Evolutionary conservation across 2,329 filamentous ascomycete species (phyloP).

Genomic region (Colletotrichum sidae): DNA sequence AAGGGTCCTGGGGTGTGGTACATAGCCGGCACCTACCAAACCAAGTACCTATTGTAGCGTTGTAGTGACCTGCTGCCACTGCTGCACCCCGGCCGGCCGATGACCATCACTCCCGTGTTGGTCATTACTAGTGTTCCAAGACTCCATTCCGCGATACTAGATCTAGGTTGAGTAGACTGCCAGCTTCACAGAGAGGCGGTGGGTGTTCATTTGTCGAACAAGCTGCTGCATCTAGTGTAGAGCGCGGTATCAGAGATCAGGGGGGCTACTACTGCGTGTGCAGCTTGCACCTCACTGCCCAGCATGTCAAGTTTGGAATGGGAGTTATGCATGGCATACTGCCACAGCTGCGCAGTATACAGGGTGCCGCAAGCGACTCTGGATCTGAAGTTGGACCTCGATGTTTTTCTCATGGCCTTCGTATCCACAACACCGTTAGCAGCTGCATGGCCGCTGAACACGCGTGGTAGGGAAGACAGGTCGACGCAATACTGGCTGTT

Average conservation of each 20-base stretch:
- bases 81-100: slow-evolving; percentile 32
- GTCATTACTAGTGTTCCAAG: slow-evolving; percentile 30
- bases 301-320: background rate
- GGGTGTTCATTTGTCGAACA: slow-evolving; percentile 9
- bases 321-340: background rate
- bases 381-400: too few species aligned
- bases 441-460: too few species aligned
- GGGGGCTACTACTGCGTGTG: too few species aligned
- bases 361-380: background rate
- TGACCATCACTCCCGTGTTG: slow-evolving; percentile 35
- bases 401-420: too few species aligned
- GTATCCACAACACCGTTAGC: too few species aligned
- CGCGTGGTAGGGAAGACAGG: too few species aligned
- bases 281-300: background rate
- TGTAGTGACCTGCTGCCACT: too few species aligned
- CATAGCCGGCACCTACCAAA: slow-evolving; percentile 19
- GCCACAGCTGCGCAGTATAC: background rate
- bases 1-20: slow-evolving; percentile 32
- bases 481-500: too few species aligned
- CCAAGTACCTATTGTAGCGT: too few species aligned
- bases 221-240: slow-evolving; percentile 12
- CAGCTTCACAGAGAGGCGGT: slow-evolving; percentile 25
- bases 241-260: background rate
- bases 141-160: slow-evolving; percentile 33
- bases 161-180: slow-evolving; percentile 27